Evolutionary conservation across 1,284 basidiomycete species (phyloP).

Genomic region (Ustilago nuda): DNA sequence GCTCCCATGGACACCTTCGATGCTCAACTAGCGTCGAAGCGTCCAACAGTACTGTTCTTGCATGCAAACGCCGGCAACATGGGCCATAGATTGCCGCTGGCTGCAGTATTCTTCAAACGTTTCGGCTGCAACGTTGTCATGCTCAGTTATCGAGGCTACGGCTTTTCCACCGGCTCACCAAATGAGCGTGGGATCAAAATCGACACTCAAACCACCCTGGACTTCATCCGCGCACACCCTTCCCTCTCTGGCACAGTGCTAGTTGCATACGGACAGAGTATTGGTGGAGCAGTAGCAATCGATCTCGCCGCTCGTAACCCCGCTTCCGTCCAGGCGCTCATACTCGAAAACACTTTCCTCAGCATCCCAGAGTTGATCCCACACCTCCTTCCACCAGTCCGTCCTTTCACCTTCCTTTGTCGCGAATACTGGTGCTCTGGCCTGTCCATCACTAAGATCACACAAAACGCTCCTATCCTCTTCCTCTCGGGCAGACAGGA

Average conservation of each 20-base stretch:
- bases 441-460: conserved; percentile 78
- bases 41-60: conserved; percentile 64
- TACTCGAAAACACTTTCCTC: conserved; percentile 81
- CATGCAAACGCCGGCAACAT: conserved; percentile 69
- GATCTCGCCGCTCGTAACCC: conserved; percentile 86
- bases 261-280: conserved; percentile 89
- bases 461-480: conserved; percentile 80
- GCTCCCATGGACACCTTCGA: conserved; percentile 23
- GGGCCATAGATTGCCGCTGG: conserved; percentile 87
- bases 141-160: conserved; percentile 91
- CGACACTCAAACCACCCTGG: conserved; percentile 80
- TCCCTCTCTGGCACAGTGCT: conserved; percentile 72
- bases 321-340: conserved; percentile 77
- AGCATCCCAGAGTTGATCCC: conserved; percentile 72
- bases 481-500: conserved; percentile 84
- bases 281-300: conserved; percentile 94
- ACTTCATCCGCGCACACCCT: conserved; percentile 80
- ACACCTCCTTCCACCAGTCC: conserved; percentile 80
- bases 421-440: conserved; percentile 88
- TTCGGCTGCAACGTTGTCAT: conserved; percentile 90
- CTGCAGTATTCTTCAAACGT: conserved; percentile 82
- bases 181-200: conserved; percentile 82
- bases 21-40: conserved; percentile 29
- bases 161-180: conserved; percentile 82
- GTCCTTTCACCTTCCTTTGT: conserved; percentile 83